Percentiles rank a stretch among this genome's conserved stretches.
Conservation (phyloP, 2,329 filamentous ascomycete species). For the Monosporascus sp. region DNA sequence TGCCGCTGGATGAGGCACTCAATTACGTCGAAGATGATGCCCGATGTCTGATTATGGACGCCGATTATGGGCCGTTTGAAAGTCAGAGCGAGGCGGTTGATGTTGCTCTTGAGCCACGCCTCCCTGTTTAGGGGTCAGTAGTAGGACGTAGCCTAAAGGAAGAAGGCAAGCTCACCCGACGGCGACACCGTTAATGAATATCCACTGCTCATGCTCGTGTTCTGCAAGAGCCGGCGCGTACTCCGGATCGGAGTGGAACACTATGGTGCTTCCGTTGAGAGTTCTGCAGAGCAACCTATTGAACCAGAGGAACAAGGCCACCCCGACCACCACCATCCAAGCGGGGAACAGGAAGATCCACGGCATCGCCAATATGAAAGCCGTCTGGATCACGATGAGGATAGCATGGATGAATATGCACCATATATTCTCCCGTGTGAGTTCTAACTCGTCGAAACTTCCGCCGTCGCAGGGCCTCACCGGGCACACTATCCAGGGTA, state of each 20-base stretch:
- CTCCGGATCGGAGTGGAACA: constrained; percentile 47
- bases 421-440: constrained; percentile 49
- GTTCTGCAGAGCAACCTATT: constrained; percentile 48
- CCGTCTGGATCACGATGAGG: constrained; percentile 52
- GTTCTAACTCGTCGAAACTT: constrained; percentile 59
- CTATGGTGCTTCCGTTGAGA: constrained; percentile 45
- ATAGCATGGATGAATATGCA: constrained; percentile 53
- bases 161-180: constrained; percentile 42
- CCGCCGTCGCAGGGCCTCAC: constrained; percentile 45
- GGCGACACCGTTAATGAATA: constrained; percentile 73
- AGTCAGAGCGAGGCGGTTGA: constrained; percentile 65
- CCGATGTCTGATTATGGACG: constrained; percentile 70
- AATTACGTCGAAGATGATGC: constrained; percentile 69
- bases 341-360: constrained; percentile 41
- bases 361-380: constrained; percentile 55
- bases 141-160: background rate
- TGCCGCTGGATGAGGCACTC: constrained; percentile 74
- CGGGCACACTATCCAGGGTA: constrained; percentile 59
- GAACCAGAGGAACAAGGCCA: constrained; percentile 39
- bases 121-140: constrained; percentile 30
- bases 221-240: constrained; percentile 44
- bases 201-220: constrained; percentile 64
- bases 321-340: constrained; percentile 37
- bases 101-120: constrained; percentile 64
- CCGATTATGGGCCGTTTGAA: constrained; percentile 67